Evolutionary conservation across 306 rosid genomes (phyloP), one percentile per base, ranked within the genome.

Genomic region (Quercus glauca): DNA sequence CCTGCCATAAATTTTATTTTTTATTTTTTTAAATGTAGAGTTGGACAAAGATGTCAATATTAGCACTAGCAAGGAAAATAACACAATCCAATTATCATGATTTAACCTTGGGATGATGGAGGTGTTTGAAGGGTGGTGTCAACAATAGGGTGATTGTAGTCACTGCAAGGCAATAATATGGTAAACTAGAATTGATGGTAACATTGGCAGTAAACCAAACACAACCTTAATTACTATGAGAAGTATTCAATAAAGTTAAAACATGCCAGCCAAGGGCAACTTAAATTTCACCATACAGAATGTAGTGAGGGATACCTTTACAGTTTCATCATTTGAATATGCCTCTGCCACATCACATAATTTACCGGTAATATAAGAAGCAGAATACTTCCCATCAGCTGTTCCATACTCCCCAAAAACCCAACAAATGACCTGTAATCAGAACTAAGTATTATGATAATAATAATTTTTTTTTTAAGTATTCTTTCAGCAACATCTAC

Each of bases 401-500:
- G 93, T 91, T 83, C 98, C 99, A 82, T 92, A 95, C 82, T 95
- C 99, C 76, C 99, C 99, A 72, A 95, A 76, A 86, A 95, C 98
- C 99, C 99, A 95, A 80, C 99, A 95, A 75, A 95, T 95, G 82
- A 95, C 97, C 99, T 95, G 90, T 73, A 82, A 91, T 83, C 84
- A 87, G 72, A 71, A 81, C 72, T 65, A 67, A 71, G 60, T 43
- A 55, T 83, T 83, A 73, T 31, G 73, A 88, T 63, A 81, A 61
- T 55, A 51, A 41, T 73, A 79, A 74, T 37, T 35, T 37, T 37
- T 6, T 37, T 37, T 7, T 35, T 1, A 8, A 45, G 21, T n/a
- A 81, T 69, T 75, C 51, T 73, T 58, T 74, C 67, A 74, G 57
- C 63, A 73, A 73, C 3, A 56, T 55, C 19, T 43, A 21, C 1